A percentile compares a stretch with the other conserved stretches of the same genome.
Evolutionary conservation across 306 rosid species (phyloP).

Genomic region (Benincasa hispida): DNA sequence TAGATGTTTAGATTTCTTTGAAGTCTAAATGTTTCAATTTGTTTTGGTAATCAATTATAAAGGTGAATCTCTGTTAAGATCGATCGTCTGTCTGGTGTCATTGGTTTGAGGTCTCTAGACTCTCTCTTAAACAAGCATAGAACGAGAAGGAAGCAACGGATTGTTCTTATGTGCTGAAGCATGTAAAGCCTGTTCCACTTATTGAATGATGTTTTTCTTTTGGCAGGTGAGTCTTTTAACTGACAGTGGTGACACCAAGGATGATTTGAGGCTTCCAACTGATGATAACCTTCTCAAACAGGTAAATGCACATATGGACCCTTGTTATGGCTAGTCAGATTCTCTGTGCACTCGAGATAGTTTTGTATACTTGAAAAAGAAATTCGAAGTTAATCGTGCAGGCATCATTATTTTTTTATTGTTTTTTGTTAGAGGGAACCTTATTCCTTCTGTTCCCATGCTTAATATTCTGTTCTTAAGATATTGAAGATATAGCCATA

Average conservation of each 20-base stretch:
- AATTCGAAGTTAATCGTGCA: background rate
- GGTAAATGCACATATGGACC: conserved; percentile 7
- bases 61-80: background rate
- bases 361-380: background rate
- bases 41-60: background rate
- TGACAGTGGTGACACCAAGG: conserved; percentile 20
- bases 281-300: conserved; percentile 17
- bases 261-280: conserved; percentile 22
- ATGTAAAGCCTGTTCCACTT: background rate
- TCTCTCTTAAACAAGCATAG: background rate
- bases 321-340: background rate
- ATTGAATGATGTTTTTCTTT: background rate
- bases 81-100: background rate
- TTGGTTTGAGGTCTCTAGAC: too few relatives aligned
- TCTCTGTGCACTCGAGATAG: background rate
- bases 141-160: background rate
- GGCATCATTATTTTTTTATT: background rate
- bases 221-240: conserved; percentile 18
- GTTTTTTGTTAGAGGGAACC: background rate
- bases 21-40: background rate
- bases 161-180: background rate
- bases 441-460: background rate
- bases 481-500: background rate
- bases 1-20: background rate
- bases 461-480: background rate